Evolutionary conservation across 1,284 basidiomycete genomes (phyloP), one percentile per base, ranked within the genome.

Genomic region (Somion occarium): DNA sequence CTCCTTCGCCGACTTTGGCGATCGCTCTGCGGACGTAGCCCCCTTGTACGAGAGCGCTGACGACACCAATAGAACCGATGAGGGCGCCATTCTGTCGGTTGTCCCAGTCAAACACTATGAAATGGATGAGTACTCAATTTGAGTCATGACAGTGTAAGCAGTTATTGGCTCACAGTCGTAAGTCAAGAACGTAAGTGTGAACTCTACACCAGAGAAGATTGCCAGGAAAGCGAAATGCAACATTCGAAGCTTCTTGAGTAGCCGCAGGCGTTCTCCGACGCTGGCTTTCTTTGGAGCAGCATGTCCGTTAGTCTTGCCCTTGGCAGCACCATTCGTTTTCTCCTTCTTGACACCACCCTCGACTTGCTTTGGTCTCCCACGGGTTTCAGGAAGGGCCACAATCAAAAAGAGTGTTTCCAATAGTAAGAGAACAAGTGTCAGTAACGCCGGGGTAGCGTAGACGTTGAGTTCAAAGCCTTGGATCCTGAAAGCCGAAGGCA

Each of bases 131-230:
- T 26, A 44, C 34, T 37, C 11, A n/a, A n/a, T n/a, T n/a, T n/a
- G n/a, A n/a, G n/a, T n/a, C n/a, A n/a, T n/a, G n/a, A n/a, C n/a
- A n/a, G n/a, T n/a, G n/a, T n/a, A n/a, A n/a, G n/a, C n/a, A n/a
- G n/a, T 24, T 18, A 19, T 43, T 24, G 51, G 27, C 87, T 66
- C 65, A 91, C 89, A 68, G 64, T 91, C 89, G 59, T 90, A 92
- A 1, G 90, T 94, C 45, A 95, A 72, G 74, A 96, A 96, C 0
- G 91, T 93, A 24, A 96, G 73, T 0, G 93, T 95, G 68, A 94
- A 95, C 63, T 96, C 93, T 46, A 93, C 84, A 46, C 93, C 93
- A 4, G 93, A 93, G 68, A 97, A 97, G 49, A 94, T 68, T 39
- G 85, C 80, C 50, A 96, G 72, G 73, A 96, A 97, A 30, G 85